These are phyloP conservation scores for Quercus cerris DNA, from an alignment of 306 rosid species.

Conservation along the genomic window DNA sequence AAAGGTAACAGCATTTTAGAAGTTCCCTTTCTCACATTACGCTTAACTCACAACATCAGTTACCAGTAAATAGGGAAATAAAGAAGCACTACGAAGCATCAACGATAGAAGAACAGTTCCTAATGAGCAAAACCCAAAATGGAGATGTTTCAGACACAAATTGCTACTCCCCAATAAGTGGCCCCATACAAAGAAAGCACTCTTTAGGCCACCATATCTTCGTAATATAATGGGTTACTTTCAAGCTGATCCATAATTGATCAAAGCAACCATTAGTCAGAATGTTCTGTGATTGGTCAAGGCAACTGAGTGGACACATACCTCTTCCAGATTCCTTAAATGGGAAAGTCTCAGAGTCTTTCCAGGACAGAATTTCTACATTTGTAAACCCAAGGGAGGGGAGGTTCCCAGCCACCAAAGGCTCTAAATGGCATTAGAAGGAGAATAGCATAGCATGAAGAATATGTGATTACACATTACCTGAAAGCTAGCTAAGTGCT, in stretches of 20 bases:
- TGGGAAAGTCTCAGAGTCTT: too few species aligned
- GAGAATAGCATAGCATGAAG: not conserved
- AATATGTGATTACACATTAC: slow-evolving; percentile 35
- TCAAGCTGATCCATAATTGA: too few species aligned
- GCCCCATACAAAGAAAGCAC: not conserved
- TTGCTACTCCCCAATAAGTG: slow-evolving; percentile 4
- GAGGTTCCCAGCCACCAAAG: not conserved
- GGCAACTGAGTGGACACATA: too few species aligned
- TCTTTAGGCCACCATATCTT: not conserved
- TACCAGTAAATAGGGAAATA: not conserved
- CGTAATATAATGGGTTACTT: too few species aligned
- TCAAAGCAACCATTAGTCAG: too few species aligned
- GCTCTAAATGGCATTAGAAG: not conserved
- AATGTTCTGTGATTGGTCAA: too few species aligned
- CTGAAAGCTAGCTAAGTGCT: slow-evolving; percentile 99
- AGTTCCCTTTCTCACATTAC: not conserved
- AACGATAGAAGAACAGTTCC: slow-evolving; percentile 6
- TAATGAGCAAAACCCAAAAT: slow-evolving; percentile 2
- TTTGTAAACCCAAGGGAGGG: not conserved
- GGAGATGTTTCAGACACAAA: not conserved
- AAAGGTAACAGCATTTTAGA: slow-evolving; percentile 4
- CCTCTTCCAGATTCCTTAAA: too few species aligned
- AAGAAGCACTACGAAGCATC: not conserved
- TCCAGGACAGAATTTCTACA: not conserved
- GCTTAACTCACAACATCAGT: not conserved